These are phyloP conservation scores for Aspergillus thermomutatus DNA, from an alignment of 2,329 filamentous ascomycete genomes.

Conservation along the genomic window DNA sequence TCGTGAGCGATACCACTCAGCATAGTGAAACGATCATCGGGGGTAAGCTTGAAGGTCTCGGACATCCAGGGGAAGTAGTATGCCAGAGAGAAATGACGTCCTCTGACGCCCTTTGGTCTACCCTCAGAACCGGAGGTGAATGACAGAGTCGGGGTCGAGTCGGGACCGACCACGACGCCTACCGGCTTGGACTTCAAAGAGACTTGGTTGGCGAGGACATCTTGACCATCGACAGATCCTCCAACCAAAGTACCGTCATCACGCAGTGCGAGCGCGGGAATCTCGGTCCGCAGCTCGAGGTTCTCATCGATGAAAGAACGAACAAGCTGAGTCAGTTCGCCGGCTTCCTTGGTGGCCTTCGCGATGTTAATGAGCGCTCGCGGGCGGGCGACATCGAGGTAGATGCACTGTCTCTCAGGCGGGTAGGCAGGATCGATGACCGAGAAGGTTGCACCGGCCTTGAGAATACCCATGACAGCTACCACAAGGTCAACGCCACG, in stretches of 20 bases:
- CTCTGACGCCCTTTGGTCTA: conserved; percentile 79
- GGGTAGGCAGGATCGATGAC: conserved; percentile 79
- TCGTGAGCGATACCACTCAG: conserved; percentile 75
- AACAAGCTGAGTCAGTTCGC: conserved; percentile 59
- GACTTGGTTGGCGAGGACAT: conserved; percentile 60
- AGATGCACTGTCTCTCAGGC: conserved; percentile 74
- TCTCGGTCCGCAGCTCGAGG: conserved; percentile 66
- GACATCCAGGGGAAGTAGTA: conserved; percentile 96
- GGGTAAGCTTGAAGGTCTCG: conserved; percentile 69
- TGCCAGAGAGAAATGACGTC: conserved; percentile 79
- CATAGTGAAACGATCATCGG: conserved; percentile 74
- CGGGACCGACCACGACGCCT: conserved; percentile 77
- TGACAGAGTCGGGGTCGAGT: conserved; percentile 72
- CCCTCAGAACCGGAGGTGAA: conserved; percentile 75
- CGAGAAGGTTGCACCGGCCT: conserved; percentile 58
- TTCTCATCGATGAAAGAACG: conserved; percentile 68
- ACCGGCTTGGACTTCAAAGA: conserved; percentile 56
- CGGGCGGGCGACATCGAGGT: conserved; percentile 75
- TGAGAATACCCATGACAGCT: conserved; percentile 72
- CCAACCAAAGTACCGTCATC: conserved; percentile 72
- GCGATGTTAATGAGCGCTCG: conserved; percentile 69
- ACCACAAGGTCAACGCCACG: conserved; percentile 74
- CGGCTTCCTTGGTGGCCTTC: conserved; percentile 66
- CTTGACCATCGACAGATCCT: conserved; percentile 61
- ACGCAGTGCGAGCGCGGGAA: conserved; percentile 69